These are phyloP conservation scores for Fusarium sp. DNA, from an alignment of 2,329 filamentous ascomycete species.

Conservation along the genomic window DNA sequence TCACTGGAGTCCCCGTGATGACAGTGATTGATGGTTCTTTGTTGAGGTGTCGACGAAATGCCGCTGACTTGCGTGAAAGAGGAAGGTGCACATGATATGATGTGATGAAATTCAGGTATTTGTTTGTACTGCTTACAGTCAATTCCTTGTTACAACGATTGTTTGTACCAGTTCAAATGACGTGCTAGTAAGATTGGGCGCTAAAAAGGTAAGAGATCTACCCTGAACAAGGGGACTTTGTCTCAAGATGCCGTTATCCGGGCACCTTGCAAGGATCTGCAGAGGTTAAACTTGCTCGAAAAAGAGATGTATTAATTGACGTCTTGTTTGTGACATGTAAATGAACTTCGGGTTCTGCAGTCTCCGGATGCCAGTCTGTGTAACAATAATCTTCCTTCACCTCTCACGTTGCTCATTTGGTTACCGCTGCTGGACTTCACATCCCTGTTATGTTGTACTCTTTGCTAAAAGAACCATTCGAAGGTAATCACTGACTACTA, in stretches of 20 bases:
- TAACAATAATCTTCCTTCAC: too few relatives aligned
- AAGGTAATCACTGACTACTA: too few relatives aligned
- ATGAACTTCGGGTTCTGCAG: too few relatives aligned
- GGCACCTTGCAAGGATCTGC: not conserved
- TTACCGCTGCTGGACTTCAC: too few relatives aligned
- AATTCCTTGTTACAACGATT: not conserved
- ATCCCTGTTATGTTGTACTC: too few relatives aligned
- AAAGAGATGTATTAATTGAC: not conserved
- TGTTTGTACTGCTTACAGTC: not conserved
- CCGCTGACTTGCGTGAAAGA: not conserved
- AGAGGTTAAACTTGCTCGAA: not conserved
- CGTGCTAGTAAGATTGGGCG: not conserved
- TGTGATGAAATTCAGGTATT: not conserved
- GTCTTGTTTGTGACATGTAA: accelerated
- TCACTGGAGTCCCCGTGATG: not conserved
- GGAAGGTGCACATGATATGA: not conserved
- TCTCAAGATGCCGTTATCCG: not conserved
- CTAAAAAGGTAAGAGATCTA: not conserved
- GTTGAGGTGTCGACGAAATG: not conserved
- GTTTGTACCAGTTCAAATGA: not conserved
- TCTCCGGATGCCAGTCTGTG: too few relatives aligned
- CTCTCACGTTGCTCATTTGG: too few relatives aligned
- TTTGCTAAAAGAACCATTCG: too few relatives aligned
- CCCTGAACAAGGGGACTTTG: not conserved
- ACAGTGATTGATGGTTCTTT: not conserved